These are phyloP conservation scores for Calocybe cyanea DNA, from an alignment of 768 basidiomycete genomes.

Conservation along the genomic window DNA sequence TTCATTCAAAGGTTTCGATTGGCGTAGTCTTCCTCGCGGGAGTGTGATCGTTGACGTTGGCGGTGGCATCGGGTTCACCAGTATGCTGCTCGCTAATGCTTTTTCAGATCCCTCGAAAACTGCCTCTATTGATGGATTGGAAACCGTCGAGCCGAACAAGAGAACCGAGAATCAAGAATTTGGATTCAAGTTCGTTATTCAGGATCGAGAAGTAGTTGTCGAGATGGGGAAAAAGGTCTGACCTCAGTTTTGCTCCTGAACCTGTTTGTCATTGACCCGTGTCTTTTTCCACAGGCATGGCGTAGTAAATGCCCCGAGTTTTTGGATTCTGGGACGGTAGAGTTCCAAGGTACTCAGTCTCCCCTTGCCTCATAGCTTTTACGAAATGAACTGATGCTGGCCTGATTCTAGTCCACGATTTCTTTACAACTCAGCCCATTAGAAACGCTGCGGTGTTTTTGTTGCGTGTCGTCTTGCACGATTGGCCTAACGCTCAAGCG, in stretches of 20 bases:
- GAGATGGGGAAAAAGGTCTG: conserved; percentile 48
- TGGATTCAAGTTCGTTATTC: conserved; percentile 50
- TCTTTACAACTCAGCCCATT: conserved; percentile 63
- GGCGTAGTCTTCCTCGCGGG: conserved; percentile 46
- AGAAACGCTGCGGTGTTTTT: conserved; percentile 60
- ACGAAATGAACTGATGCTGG: neutral
- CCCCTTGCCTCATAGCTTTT: neutral
- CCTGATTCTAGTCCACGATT: conserved; percentile 62
- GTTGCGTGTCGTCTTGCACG: conserved; percentile 69
- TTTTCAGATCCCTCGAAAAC: conserved; percentile 22
- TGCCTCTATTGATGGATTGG: neutral
- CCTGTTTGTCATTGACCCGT: neutral
- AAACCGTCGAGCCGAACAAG: conserved; percentile 9
- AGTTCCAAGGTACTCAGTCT: conserved; percentile 44
- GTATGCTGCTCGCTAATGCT: conserved; percentile 34
- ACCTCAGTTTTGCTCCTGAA: conserved; percentile 9
- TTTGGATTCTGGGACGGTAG: conserved; percentile 47
- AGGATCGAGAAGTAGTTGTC: conserved; percentile 55
- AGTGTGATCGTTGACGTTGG: conserved; percentile 64
- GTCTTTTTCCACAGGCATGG: conserved; percentile 45
- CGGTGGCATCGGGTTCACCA: conserved; percentile 58
- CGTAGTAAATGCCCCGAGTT: conserved; percentile 53
- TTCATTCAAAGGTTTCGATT: conserved; percentile 48
- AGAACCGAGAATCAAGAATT: conserved; percentile 4
- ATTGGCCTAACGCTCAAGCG: conserved; percentile 68